Percentiles rank a stretch among this genome's conserved stretches.
Conservation (phyloP, 140 eudicot species). For the Stevia rebaudiana region DNA sequence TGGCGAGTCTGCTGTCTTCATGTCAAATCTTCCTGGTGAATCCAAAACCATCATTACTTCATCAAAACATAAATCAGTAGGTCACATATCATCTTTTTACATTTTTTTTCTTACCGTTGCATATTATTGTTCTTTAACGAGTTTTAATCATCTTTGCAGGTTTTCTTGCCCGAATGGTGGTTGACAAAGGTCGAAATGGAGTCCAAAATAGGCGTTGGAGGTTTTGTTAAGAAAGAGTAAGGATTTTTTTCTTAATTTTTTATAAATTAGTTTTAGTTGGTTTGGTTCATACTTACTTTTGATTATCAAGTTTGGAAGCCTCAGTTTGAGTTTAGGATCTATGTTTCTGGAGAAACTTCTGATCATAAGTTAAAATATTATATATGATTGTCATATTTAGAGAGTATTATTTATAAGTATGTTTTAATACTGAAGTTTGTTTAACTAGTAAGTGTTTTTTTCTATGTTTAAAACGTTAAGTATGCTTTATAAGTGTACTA, state of each 20-base stretch:
- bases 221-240: conserved; percentile 35
- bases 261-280: not conserved
- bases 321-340: conserved; percentile 2
- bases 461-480: too few relatives aligned
- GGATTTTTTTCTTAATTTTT: not conserved
- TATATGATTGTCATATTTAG: not conserved
- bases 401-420: too few relatives aligned
- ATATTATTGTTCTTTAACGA: not conserved
- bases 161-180: conserved; percentile 51
- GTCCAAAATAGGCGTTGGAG: conserved; percentile 43
- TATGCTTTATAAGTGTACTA: too few relatives aligned
- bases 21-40: not conserved
- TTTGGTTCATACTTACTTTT: not conserved
- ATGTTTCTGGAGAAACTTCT: not conserved
- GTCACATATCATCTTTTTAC: not conserved
- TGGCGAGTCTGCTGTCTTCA: not conserved
- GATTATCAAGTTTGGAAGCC: conserved; percentile 1
- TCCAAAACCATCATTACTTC: conserved; percentile 19
- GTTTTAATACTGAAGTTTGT: too few relatives aligned
- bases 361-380: not conserved
- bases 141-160: conserved; percentile 19
- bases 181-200: conserved; percentile 26
- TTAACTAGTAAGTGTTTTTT: too few relatives aligned
- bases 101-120: not conserved
- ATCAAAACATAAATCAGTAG: conserved; percentile 20